A percentile compares a stretch with the other conserved stretches of the same genome.
phyloP scores from a whole-genome alignment of 495 filamentous ascomycete species.

The Hyaloscypha bicolor region DNA sequence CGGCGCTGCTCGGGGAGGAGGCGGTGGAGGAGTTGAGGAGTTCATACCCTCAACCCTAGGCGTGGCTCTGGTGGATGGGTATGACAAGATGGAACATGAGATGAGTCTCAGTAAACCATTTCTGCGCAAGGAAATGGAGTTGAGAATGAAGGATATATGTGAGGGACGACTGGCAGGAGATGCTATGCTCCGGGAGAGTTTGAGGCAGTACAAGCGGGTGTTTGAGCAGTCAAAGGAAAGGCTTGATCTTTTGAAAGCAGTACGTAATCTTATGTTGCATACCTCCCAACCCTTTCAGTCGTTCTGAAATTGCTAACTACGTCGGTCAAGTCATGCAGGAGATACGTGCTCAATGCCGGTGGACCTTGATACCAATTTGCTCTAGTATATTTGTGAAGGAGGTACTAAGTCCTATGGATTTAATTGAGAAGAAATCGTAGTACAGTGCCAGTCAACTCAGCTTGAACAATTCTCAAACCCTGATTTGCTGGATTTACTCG shows the following conservation, averaged over 20 bases:
- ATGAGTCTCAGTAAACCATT: conserved; percentile 96
- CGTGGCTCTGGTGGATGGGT: conserved; percentile 88
- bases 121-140: conserved; percentile 95
- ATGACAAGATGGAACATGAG: conserved; percentile 87
- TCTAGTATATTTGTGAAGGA: neutral
- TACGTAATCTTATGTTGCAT: conserved; percentile 18
- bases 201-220: conserved; percentile 82
- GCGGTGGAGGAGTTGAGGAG: conserved; percentile 67
- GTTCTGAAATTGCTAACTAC: neutral
- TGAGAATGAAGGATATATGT: conserved; percentile 92
- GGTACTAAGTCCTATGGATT: neutral
- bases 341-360: conserved; percentile 30
- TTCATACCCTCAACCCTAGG: conserved; percentile 91
- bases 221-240: conserved; percentile 76
- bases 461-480: too few species aligned
- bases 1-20: conserved; percentile 53
- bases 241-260: conserved; percentile 68
- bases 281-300: neutral
- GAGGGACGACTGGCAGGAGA: conserved; percentile 75
- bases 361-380: conserved; percentile 14
- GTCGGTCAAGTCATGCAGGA: conserved; percentile 25
- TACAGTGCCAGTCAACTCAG: too few species aligned
- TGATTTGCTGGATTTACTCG: too few species aligned
- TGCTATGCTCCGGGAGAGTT: conserved; percentile 74
- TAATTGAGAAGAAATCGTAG: too few species aligned